These are phyloP conservation scores for Nakazawaea wyomingensis DNA, from an alignment of 805 yeast species.

Conservation along the genomic window DNA sequence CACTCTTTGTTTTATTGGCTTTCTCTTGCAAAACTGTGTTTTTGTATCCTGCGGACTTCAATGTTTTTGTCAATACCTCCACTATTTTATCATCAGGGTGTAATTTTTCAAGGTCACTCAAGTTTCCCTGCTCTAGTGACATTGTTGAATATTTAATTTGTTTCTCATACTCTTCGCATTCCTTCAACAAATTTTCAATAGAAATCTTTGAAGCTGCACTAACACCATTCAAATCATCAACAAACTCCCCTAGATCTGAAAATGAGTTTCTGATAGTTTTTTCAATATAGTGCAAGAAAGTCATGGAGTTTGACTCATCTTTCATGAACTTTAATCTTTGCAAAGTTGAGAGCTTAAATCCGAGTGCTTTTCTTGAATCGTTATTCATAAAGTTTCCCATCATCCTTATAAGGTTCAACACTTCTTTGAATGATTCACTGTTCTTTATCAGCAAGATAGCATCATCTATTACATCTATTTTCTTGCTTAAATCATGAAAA, in stretches of 20 bases:
- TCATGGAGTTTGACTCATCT: constrained; percentile 81
- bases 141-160: constrained; percentile 64
- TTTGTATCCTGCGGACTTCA: constrained; percentile 74
- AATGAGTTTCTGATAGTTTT: constrained; percentile 77
- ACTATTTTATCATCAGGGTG: constrained; percentile 83
- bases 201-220: constrained; percentile 64
- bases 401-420: constrained; percentile 78
- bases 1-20: constrained; percentile 53
- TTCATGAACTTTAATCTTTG: constrained; percentile 88
- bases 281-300: constrained; percentile 90
- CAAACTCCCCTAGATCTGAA: constrained; percentile 71
- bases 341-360: constrained; percentile 85
- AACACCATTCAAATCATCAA: constrained; percentile 64
- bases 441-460: constrained; percentile 64
- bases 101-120: constrained; percentile 70
- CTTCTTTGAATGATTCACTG: constrained; percentile 63
- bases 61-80: constrained; percentile 34
- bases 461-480: constrained; percentile 63
- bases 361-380: constrained; percentile 83
- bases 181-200: constrained; percentile 73
- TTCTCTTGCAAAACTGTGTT: constrained; percentile 61
- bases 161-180: constrained; percentile 59
- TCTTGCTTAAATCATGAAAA: constrained; percentile 62
- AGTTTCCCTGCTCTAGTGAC: constrained; percentile 75
- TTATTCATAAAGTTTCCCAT: constrained; percentile 98